Base-by-base conservation (phyloP, 2,329 filamentous ascomycete genomes). In the Lanzia echinophila region DNA sequence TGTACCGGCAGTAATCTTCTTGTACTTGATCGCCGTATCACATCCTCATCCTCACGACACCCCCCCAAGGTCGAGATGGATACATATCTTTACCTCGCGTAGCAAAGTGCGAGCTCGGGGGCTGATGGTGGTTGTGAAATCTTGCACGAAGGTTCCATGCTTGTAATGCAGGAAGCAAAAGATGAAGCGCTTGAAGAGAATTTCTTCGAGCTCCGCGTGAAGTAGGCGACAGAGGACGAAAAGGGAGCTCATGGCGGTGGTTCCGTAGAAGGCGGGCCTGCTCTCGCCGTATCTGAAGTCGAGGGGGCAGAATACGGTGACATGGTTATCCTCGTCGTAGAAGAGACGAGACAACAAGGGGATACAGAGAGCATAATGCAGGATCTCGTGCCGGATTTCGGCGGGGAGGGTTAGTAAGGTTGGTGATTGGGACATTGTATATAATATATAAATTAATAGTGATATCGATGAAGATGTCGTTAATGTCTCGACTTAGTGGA, bases 381-480 rank as follows among this genome's bases (percentile, higher is more conserved):
- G 60, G 11, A 63, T 61, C 3, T 44, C 11, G 11, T 59, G 46
- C 1, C 61, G 57, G 41, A 64, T 62, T 48, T 65, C 36, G 60
- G 8, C 57, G 45, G 15, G 62, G 60, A 36, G 17, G 2, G 20
- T 17, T 3, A 49, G 34, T 20, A 41, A 5, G 8, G 34, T 41
- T 7, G n/a, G n/a, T 15, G 34, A 6, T 31, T 41, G 2, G 12
- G 12, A 41, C 36, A 39, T 39, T 28, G n/a, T n/a, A n/a, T n/a
- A n/a, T n/a, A n/a, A n/a, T n/a, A n/a, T n/a, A n/a, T n/a, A n/a
- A n/a, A n/a, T n/a, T n/a, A n/a, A n/a, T n/a, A n/a, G n/a, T n/a
- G n/a, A n/a, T n/a, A n/a, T n/a, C n/a, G n/a, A n/a, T n/a, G n/a
- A n/a, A n/a, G n/a, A n/a, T n/a, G n/a, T n/a, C n/a, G n/a, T n/a